Evolutionary conservation across 495 filamentous ascomycete species (phyloP).

Genomic region (Penicillium cataractarum): DNA sequence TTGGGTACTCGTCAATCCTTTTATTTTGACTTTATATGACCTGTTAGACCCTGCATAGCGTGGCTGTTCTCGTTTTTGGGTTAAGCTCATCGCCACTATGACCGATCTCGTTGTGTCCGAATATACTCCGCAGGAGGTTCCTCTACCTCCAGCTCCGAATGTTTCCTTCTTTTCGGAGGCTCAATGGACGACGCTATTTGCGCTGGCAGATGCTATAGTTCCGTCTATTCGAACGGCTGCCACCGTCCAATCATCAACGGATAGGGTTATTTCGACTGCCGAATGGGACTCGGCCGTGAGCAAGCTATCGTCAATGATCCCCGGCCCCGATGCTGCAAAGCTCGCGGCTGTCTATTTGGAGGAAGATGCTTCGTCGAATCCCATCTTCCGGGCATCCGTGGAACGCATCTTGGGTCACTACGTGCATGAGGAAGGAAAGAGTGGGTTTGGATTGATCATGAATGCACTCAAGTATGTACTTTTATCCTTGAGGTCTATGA

Average conservation of each 20-base stretch:
- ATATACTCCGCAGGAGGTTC: conserved; percentile 47
- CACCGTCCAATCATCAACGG: conserved; percentile 25
- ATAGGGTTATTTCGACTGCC: conserved; percentile 40
- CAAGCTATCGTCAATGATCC: conserved; percentile 33
- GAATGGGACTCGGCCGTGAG: conserved; percentile 39
- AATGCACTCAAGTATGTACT: conserved; percentile 55
- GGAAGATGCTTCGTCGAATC: conserved; percentile 53
- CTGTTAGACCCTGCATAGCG: conserved; percentile 2
- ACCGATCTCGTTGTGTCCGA: conserved; percentile 22
- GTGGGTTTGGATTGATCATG: conserved; percentile 55
- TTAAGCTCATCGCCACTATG: conserved; percentile 23
- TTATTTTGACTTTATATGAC: background rate
- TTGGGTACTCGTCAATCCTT: background rate
- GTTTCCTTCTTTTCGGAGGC: conserved; percentile 46
- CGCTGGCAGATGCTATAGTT: conserved; percentile 58
- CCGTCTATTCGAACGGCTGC: conserved; percentile 49
- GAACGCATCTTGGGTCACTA: conserved; percentile 47
- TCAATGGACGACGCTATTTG: conserved; percentile 61
- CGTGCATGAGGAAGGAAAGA: conserved; percentile 51
- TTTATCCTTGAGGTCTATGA: background rate
- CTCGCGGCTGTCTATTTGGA: conserved; percentile 49
- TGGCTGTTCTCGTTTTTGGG: background rate
- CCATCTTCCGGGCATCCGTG: conserved; percentile 47
- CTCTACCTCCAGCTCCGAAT: conserved; percentile 44
- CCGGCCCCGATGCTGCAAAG: conserved; percentile 32